Evolutionary conservation across 805 yeast genomes (phyloP).

Genomic region (Sugiyamaella smithiae): DNA sequence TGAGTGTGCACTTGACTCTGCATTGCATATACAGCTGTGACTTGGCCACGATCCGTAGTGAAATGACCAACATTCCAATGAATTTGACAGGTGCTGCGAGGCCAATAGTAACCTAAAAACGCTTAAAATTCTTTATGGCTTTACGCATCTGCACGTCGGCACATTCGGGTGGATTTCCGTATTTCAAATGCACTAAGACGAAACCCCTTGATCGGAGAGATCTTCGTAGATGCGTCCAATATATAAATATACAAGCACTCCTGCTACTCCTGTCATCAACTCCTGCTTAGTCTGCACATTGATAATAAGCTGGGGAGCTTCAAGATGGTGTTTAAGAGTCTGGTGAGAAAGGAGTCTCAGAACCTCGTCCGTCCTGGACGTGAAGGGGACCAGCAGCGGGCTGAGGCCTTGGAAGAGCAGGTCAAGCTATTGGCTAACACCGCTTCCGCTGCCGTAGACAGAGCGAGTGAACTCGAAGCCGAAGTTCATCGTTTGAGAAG

Average conservation of each 20-base stretch:
- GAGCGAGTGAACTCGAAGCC: constrained; percentile 25
- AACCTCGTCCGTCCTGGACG: constrained; percentile 24
- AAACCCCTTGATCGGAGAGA: neutral
- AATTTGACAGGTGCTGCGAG: too few relatives aligned
- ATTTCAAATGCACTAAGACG: too few relatives aligned
- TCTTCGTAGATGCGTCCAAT: constrained; percentile 3
- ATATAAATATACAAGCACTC: constrained; percentile 2
- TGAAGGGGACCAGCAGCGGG: constrained; percentile 26
- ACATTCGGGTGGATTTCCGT: too few relatives aligned
- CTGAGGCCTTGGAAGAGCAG: constrained; percentile 26
- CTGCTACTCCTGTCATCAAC: constrained; percentile 4
- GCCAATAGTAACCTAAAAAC: too few relatives aligned
- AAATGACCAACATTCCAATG: too few relatives aligned
- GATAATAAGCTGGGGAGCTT: neutral
- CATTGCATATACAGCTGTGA: too few relatives aligned
- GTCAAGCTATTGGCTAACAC: constrained; percentile 24
- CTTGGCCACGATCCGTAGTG: too few relatives aligned
- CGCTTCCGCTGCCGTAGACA: constrained; percentile 27
- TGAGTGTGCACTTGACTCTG: too few relatives aligned
- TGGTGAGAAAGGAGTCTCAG: constrained; percentile 8
- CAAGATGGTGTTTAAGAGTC: constrained; percentile 1
- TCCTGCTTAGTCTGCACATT: constrained; percentile 1
- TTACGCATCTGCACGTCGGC: neutral
- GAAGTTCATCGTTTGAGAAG: constrained; percentile 19
- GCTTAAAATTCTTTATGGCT: neutral